These are phyloP conservation scores for Nitzschia sp. DNA, from an alignment of 108 stramenopile genomes.

Conservation along the genomic window DNA sequence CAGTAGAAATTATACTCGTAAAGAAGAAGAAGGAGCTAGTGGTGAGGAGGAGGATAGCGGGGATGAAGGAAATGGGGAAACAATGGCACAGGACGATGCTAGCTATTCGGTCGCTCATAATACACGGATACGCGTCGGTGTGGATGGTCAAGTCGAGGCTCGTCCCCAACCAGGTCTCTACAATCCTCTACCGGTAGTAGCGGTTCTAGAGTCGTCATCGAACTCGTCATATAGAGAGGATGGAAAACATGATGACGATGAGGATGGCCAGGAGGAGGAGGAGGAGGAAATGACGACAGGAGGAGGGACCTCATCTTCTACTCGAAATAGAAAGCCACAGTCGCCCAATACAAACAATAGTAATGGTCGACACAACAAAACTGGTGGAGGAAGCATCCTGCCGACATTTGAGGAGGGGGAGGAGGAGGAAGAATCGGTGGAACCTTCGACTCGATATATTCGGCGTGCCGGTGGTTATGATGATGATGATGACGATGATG, in stretches of 20 bases:
- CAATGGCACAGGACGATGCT: not conserved
- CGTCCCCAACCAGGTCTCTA: constrained; percentile 12
- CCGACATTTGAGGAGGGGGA: not conserved
- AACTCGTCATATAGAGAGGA: not conserved
- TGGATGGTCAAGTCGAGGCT: constrained; percentile 22
- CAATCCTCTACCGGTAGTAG: not conserved
- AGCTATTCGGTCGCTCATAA: constrained; percentile 19
- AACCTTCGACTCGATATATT: not conserved
- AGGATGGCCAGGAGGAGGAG: too few species aligned
- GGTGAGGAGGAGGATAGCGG: not conserved
- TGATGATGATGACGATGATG: constrained; percentile 17
- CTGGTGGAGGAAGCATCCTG: too few species aligned
- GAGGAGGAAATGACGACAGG: too few species aligned
- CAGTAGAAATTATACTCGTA: not conserved
- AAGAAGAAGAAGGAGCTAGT: not conserved
- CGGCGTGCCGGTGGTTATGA: not conserved
- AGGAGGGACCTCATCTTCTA: too few species aligned
- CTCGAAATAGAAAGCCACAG: too few species aligned
- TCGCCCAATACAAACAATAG: too few species aligned
- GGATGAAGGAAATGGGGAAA: not conserved
- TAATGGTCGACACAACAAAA: too few species aligned
- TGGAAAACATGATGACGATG: constrained; percentile 5
- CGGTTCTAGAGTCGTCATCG: not conserved
- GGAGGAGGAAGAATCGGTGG: not conserved
- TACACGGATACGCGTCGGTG: constrained; percentile 8